These are phyloP conservation scores for Sporodiniella umbellata DNA, from an alignment of 371 early-diverging fungal species.

Conservation along the genomic window DNA sequence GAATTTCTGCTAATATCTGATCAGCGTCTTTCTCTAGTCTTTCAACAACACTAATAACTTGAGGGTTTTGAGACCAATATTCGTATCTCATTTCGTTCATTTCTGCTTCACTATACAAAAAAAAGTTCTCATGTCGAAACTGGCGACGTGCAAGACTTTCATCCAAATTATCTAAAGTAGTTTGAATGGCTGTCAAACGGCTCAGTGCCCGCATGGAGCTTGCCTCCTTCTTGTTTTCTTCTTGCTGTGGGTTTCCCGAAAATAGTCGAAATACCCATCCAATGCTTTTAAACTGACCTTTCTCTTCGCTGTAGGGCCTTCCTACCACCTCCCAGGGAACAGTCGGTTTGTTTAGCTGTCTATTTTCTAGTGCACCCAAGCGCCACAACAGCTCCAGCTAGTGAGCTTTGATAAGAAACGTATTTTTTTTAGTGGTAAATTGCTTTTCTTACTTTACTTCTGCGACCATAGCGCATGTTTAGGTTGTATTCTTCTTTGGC, in stretches of 20 bases:
- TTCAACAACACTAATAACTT: slow-evolving; percentile 33
- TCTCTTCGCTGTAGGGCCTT: slow-evolving; percentile 49
- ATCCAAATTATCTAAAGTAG: slow-evolving; percentile 61
- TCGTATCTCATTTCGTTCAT: slow-evolving; percentile 52
- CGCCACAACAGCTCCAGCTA: slow-evolving; percentile 66
- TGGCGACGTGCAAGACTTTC: slow-evolving; percentile 58
- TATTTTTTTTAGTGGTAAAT: neutral
- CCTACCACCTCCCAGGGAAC: slow-evolving; percentile 63
- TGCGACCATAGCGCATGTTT: slow-evolving; percentile 70
- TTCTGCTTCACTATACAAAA: slow-evolving; percentile 55
- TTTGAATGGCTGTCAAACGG: slow-evolving; percentile 63
- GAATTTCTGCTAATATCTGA: slow-evolving; percentile 29
- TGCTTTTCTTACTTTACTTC: slow-evolving; percentile 56
- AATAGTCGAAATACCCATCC: slow-evolving; percentile 71
- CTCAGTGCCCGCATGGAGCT: slow-evolving; percentile 64
- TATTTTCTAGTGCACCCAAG: slow-evolving; percentile 57
- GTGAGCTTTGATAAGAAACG: neutral
- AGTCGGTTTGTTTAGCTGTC: slow-evolving; percentile 54
- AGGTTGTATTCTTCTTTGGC: slow-evolving; percentile 59
- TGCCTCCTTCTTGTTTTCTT: slow-evolving; percentile 63
- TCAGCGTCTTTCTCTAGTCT: slow-evolving; percentile 42
- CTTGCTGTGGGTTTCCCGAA: slow-evolving; percentile 65
- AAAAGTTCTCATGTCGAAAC: slow-evolving; percentile 52
- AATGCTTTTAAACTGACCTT: slow-evolving; percentile 61
- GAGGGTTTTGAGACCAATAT: slow-evolving; percentile 56